Conservation (phyloP, 805 yeast genomes). For the Saccharomycodes ludwigii region DNA sequence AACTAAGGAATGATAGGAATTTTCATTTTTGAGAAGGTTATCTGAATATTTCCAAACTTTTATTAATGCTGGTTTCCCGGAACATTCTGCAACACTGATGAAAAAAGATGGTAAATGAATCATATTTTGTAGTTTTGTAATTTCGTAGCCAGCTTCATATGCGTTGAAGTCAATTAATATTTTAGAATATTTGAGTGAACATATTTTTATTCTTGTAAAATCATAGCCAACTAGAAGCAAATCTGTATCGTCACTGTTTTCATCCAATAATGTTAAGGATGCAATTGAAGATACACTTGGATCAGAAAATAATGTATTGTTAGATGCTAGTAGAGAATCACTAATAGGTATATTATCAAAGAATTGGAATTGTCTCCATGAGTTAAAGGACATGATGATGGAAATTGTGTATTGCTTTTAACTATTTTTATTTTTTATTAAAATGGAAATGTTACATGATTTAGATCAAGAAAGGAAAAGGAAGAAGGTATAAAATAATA, state of each 20-base stretch:
- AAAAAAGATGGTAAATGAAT: slow-evolving; percentile 35
- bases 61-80: slow-evolving; percentile 55
- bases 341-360: slow-evolving; percentile 72
- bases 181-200: slow-evolving; percentile 35
- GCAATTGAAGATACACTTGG: slow-evolving; percentile 55
- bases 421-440: too few relatives aligned
- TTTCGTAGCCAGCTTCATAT: slow-evolving; percentile 50
- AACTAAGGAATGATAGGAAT: slow-evolving; percentile 46
- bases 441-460: too few relatives aligned
- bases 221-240: slow-evolving; percentile 46
- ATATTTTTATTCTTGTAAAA: slow-evolving; percentile 40
- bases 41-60: slow-evolving; percentile 59
- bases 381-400: slow-evolving; percentile 14
- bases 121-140: slow-evolving; percentile 43
- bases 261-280: slow-evolving; percentile 40
- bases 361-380: slow-evolving; percentile 78
- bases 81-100: slow-evolving; percentile 62
- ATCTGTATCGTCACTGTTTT: slow-evolving; percentile 15
- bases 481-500: too few relatives aligned
- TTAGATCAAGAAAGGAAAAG: too few relatives aligned
- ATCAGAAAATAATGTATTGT: slow-evolving; percentile 65
- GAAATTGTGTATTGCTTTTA: too few relatives aligned
- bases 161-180: slow-evolving; percentile 44
- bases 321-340: slow-evolving; percentile 64
- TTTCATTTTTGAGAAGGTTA: slow-evolving; percentile 28